Evolutionary conservation across 1,284 basidiomycete species (phyloP), one percentile per base, ranked within the genome.

Genomic region (Ustilago xerochloae): DNA sequence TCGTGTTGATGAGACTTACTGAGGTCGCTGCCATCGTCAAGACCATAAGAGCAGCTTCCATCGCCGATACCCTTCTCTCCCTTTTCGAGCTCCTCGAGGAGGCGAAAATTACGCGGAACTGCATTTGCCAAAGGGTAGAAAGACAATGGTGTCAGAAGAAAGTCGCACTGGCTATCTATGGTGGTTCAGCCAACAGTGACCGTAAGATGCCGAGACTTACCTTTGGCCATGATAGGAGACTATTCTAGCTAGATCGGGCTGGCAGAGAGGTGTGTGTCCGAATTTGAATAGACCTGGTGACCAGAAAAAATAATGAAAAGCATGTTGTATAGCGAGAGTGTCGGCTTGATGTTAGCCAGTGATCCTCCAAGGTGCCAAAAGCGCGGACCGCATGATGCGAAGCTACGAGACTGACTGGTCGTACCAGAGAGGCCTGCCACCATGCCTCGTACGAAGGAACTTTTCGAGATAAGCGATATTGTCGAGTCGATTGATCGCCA

Each of bases 61-160:
- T 98, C 96, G 72, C 96, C 96, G 83, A 99, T 94, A 49, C 97
- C 96, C 86, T 99, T 99, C 88, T 99, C 96, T 80, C 97, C 96
- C 87, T 98, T 98, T 87, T 99, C 96, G 77, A 99, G 91, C 88
- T 99, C 95, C 86, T 97, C 82, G 28, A 84, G 75, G 43, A 99
- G 90, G 60, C 93, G 90, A 87, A 99, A 99, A 86, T 94, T 97
- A 82, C 96, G 89, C 38, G 96, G 96, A 69, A 98, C 96, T 98
- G 77, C n/a, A n/a, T n/a, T n/a, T 4, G 22, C n/a, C 47, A n/a
- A n/a, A 30, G 13, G 18, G 38, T 39, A 46, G 18, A n/a, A 20
- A 16, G 16, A 43, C 10, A 4, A 22, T 26, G 33, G 26, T 29
- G 18, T n/a, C n/a, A n/a, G n/a, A n/a, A n/a, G n/a, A n/a, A n/a